Conservation (phyloP, 202 grass and related monocot species). For the Setaria viridis region DNA sequence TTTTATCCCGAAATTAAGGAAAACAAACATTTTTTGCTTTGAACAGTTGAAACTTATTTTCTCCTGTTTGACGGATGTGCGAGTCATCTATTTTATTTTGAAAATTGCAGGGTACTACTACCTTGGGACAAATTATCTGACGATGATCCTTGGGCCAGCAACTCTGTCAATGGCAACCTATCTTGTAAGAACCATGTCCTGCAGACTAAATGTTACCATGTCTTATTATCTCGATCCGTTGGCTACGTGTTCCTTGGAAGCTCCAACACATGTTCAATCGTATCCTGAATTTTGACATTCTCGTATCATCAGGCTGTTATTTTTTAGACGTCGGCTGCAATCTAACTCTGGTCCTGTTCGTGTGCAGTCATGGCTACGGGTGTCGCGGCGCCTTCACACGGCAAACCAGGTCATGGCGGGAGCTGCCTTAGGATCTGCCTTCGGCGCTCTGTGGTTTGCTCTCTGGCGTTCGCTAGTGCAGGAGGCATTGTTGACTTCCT, state of each 20-base stretch:
- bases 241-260: background rate
- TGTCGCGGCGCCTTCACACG: slow-evolving; percentile 78
- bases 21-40: background rate
- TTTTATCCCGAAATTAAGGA: background rate
- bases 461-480: slow-evolving; percentile 65
- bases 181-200: slow-evolving; percentile 63
- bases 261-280: background rate
- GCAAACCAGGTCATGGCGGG: slow-evolving; percentile 73
- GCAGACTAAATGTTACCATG: slow-evolving; percentile 11
- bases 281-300: background rate
- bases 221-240: background rate
- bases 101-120: slow-evolving; percentile 62
- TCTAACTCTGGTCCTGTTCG: slow-evolving; percentile 23
- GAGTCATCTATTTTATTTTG: background rate
- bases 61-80: background rate
- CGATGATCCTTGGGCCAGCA: slow-evolving; percentile 47
- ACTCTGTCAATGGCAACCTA: slow-evolving; percentile 59
- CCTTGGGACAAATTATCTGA: slow-evolving; percentile 52
- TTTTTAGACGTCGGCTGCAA: background rate
- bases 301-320: background rate
- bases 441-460: slow-evolving; percentile 57
- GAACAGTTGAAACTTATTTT: background rate
- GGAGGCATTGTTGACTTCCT: slow-evolving; percentile 55
- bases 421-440: slow-evolving; percentile 53
- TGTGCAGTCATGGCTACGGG: slow-evolving; percentile 77